Percentiles rank a stretch among this genome's conserved stretches.
phyloP scores from a whole-genome alignment of 139 green algal genomes.

The Volvox reticuliferus region DNA sequence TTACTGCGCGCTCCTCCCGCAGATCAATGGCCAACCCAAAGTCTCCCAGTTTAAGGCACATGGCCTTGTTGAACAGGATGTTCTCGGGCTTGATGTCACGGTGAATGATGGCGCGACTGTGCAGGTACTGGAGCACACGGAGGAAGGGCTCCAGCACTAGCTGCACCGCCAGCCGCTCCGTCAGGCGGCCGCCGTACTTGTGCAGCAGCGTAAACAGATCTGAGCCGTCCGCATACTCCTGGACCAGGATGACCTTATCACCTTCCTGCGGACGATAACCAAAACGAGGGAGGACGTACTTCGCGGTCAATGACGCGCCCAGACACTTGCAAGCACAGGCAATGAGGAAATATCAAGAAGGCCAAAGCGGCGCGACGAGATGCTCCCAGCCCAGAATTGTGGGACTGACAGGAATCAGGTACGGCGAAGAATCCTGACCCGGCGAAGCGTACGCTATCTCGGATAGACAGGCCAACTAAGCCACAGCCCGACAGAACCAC shows the following conservation, averaged over 20 bases:
- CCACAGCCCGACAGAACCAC: neutral
- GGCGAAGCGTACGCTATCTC: too few species aligned
- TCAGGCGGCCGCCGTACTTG: constrained; percentile 70
- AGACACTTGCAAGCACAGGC: too few species aligned
- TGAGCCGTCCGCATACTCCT: constrained; percentile 71
- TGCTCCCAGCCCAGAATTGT: too few species aligned
- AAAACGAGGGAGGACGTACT: neutral
- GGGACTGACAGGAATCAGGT: too few species aligned
- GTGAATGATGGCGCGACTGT: constrained; percentile 65
- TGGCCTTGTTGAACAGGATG: constrained; percentile 72
- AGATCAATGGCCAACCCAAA: constrained; percentile 79
- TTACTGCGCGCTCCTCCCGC: constrained; percentile 71
- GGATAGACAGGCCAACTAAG: too few species aligned
- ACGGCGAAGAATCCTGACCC: too few species aligned
- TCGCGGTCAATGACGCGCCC: too few species aligned
- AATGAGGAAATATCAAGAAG: too few species aligned
- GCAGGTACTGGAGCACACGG: constrained; percentile 68
- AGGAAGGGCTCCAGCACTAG: constrained; percentile 76
- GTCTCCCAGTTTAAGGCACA: constrained; percentile 73
- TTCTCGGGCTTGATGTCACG: constrained; percentile 75
- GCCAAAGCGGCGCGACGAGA: too few species aligned
- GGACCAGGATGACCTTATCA: constrained; percentile 61
- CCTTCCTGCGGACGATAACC: constrained; percentile 42
- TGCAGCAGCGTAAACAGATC: constrained; percentile 73
- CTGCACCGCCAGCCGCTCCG: constrained; percentile 71